These are phyloP conservation scores for Hyaloperonospora arabidopsidis DNA, from an alignment of 352 stramenopile genomes.

Conservation along the genomic window DNA sequence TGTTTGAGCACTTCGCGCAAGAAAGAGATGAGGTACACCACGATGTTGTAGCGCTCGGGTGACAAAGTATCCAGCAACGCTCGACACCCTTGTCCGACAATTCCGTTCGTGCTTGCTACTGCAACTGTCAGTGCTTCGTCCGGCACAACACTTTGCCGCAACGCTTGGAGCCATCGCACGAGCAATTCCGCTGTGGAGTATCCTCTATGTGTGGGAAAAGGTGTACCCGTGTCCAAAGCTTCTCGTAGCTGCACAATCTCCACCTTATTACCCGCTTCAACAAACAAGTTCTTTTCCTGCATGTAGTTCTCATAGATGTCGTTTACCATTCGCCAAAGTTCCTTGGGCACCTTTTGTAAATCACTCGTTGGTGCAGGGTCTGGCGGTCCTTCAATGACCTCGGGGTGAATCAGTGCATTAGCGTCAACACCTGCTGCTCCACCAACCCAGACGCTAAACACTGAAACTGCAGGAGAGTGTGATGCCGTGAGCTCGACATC, in stretches of 20 bases:
- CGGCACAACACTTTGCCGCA: conserved; percentile 87
- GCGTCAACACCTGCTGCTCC: conserved; percentile 28
- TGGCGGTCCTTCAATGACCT: conserved; percentile 36
- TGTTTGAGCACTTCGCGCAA: conserved; percentile 90
- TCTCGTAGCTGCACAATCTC: conserved; percentile 76
- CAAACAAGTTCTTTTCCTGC: conserved; percentile 76
- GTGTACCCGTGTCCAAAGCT: conserved; percentile 87
- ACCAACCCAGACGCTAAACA: conserved; percentile 43
- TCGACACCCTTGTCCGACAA: conserved; percentile 75
- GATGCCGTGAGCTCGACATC: conserved; percentile 30
- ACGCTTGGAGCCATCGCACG: conserved; percentile 85
- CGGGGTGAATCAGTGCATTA: conserved; percentile 14
- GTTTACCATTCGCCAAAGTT: conserved; percentile 97
- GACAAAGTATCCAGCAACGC: conserved; percentile 75
- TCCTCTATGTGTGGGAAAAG: conserved; percentile 75
- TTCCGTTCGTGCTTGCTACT: conserved; percentile 42
- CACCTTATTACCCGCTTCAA: conserved; percentile 56
- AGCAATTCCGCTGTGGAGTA: conserved; percentile 90
- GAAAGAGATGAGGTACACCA: conserved; percentile 96
- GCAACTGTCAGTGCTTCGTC: conserved; percentile 69
- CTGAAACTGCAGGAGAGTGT: conserved; percentile 22
- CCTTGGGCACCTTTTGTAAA: conserved; percentile 89
- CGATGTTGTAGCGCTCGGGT: conserved; percentile 93
- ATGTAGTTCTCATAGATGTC: conserved; percentile 85
- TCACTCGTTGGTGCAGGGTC: conserved; percentile 13